phyloP scores from a whole-genome alignment of 2,329 filamentous ascomycete species.

The Fusarium compactum region DNA sequence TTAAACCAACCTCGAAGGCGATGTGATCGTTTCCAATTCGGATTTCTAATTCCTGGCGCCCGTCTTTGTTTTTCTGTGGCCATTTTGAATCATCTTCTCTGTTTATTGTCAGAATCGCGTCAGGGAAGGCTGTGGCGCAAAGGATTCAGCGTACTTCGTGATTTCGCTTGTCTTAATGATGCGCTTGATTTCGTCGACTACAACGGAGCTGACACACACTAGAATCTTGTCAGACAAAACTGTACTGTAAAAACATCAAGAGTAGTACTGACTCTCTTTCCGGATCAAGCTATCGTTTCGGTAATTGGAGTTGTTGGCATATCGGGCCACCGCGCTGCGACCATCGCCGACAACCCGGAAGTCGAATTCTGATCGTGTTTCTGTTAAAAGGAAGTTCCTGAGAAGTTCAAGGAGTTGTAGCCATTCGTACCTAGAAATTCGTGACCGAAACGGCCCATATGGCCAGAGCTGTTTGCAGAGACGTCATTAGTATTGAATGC shows the following conservation, averaged over 20 bases:
- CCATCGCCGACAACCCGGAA: conserved; percentile 94
- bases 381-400: conserved; percentile 14
- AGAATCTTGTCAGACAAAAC: conserved; percentile 31
- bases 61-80: conserved; percentile 99
- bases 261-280: conserved; percentile 89
- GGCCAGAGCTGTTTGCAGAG: conserved; percentile 78
- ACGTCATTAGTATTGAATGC: conserved; percentile 23
- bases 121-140: background rate
- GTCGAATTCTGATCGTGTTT: conserved; percentile 82
- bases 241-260: too few relatives aligned
- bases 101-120: conserved; percentile 29
- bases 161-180: conserved; percentile 98
- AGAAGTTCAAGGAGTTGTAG: background rate
- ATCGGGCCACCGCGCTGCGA: conserved; percentile 91
- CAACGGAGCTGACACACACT: conserved; percentile 96
- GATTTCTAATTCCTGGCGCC: conserved; percentile 95
- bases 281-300: conserved; percentile 97
- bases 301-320: conserved; percentile 99
- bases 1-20: conserved; percentile 83
- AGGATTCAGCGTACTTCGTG: conserved; percentile 76
- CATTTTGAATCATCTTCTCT: conserved; percentile 99
- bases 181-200: conserved; percentile 94
- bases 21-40: conserved; percentile 95
- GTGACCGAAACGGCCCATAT: conserved; percentile 96
- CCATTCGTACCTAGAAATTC: conserved; percentile 84